Evolutionary conservation across 1,139 yeast species (phyloP).

Genomic region (Kodamaea suecica): DNA sequence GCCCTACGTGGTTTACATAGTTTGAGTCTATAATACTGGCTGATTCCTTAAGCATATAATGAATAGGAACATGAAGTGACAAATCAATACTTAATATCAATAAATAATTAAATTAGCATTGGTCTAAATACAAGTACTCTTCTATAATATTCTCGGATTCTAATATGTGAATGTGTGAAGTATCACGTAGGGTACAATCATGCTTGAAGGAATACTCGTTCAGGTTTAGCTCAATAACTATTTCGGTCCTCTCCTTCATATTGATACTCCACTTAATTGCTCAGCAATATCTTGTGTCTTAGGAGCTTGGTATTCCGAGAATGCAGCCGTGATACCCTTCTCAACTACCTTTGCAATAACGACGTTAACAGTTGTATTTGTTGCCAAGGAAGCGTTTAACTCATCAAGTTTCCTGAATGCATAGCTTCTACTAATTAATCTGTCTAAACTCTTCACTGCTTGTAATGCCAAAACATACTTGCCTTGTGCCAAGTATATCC

Average conservation of each 20-base stretch:
- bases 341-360: slow-evolving; percentile 48
- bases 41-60: neutral
- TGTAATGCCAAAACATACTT: slow-evolving; percentile 49
- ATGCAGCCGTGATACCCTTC: slow-evolving; percentile 37
- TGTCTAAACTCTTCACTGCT: slow-evolving; percentile 39
- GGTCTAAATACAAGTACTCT: too few relatives aligned
- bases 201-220: too few relatives aligned
- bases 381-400: slow-evolving; percentile 23
- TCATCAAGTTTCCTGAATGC: slow-evolving; percentile 20
- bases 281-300: too few relatives aligned
- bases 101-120: too few relatives aligned
- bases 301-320: slow-evolving; percentile 25
- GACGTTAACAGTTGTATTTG: slow-evolving; percentile 31
- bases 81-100: too few relatives aligned
- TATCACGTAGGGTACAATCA: too few relatives aligned
- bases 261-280: too few relatives aligned
- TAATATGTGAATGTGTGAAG: too few relatives aligned
- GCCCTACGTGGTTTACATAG: neutral
- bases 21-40: neutral
- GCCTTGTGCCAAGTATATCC: slow-evolving; percentile 36
- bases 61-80: too few relatives aligned
- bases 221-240: too few relatives aligned
- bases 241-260: too few relatives aligned
- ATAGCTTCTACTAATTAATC: slow-evolving; percentile 22
- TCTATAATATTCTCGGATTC: too few relatives aligned